A percentile compares a stretch with the other conserved stretches of the same genome.
These are phyloP conservation scores for Agaricus blazei DNA, from an alignment of 768 basidiomycete species.

Conservation along the genomic window DNA sequence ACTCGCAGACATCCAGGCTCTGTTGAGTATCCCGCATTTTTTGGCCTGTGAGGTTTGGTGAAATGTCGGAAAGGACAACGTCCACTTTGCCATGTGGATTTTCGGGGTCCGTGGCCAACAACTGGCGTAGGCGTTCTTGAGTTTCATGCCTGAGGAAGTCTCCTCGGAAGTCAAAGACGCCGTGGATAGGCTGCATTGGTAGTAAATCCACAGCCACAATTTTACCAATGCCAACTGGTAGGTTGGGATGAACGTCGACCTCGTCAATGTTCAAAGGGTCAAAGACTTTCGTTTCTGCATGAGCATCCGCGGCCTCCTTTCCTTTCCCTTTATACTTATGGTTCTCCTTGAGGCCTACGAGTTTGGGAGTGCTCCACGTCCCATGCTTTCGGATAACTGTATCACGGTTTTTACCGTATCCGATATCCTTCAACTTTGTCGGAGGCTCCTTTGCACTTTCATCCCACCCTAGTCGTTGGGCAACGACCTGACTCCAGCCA, in stretches of 20 bases:
- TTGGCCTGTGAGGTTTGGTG: slow-evolving; percentile 77
- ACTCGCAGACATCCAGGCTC: slow-evolving; percentile 68
- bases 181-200: slow-evolving; percentile 62
- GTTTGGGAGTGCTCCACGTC: slow-evolving; percentile 7
- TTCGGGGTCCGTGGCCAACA: slow-evolving; percentile 20
- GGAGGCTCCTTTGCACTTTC: background rate
- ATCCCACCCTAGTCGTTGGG: slow-evolving; percentile 53
- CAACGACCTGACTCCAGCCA: slow-evolving; percentile 89
- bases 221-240: slow-evolving; percentile 28
- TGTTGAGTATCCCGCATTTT: slow-evolving; percentile 56
- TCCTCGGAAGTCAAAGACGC: slow-evolving; percentile 68
- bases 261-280: slow-evolving; percentile 42
- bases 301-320: background rate
- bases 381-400: background rate
- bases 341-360: background rate
- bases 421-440: slow-evolving; percentile 11
- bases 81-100: slow-evolving; percentile 51
- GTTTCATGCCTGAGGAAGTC: slow-evolving; percentile 68
- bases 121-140: slow-evolving; percentile 34
- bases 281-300: slow-evolving; percentile 13
- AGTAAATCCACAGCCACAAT: slow-evolving; percentile 83
- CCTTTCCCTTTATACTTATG: slow-evolving; percentile 10
- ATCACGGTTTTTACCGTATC: background rate
- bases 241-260: background rate
- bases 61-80: slow-evolving; percentile 87